phyloP scores from a whole-genome alignment of 2,329 filamentous ascomycete species.

The Akanthomyces uredinophilus region DNA sequence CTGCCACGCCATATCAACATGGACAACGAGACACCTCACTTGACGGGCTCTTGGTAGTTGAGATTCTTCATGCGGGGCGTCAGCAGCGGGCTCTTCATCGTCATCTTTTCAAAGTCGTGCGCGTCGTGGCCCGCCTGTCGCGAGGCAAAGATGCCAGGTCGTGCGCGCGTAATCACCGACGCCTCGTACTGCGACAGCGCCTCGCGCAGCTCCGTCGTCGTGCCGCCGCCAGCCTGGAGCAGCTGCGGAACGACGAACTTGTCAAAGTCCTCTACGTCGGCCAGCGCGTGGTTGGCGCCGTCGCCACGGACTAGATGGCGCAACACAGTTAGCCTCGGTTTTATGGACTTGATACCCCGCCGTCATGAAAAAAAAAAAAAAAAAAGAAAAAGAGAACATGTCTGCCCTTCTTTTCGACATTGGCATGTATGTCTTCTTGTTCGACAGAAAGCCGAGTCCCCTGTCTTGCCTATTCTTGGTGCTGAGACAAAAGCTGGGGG shows the following conservation, averaged over 20 bases:
- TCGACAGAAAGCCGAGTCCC: neutral
- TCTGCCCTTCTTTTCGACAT: neutral
- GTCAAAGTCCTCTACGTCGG: constrained; percentile 44
- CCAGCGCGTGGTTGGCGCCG: constrained; percentile 52
- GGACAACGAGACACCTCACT: neutral
- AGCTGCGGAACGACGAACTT: constrained; percentile 25
- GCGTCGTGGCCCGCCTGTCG: constrained; percentile 51
- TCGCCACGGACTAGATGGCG: constrained; percentile 46
- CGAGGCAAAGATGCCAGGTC: constrained; percentile 44
- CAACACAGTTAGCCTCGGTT: constrained; percentile 6
- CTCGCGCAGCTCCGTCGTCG: constrained; percentile 19
- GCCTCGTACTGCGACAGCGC: constrained; percentile 39
- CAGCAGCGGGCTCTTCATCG: constrained; percentile 31
- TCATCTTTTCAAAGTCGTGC: constrained; percentile 43
- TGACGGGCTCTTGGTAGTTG: constrained; percentile 19
- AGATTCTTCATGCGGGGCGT: constrained; percentile 33
- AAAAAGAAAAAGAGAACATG: no score
- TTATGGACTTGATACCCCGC: no score
- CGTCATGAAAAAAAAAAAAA: no score
- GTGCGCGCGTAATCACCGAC: constrained; percentile 37
- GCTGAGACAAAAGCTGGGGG: neutral
- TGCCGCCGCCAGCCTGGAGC: neutral
- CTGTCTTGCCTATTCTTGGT: neutral
- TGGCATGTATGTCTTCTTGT: neutral
- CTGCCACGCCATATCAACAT: neutral